These are phyloP conservation scores for Emericellopsis cladophorae DNA, from an alignment of 2,329 filamentous ascomycete genomes.

Conservation along the genomic window DNA sequence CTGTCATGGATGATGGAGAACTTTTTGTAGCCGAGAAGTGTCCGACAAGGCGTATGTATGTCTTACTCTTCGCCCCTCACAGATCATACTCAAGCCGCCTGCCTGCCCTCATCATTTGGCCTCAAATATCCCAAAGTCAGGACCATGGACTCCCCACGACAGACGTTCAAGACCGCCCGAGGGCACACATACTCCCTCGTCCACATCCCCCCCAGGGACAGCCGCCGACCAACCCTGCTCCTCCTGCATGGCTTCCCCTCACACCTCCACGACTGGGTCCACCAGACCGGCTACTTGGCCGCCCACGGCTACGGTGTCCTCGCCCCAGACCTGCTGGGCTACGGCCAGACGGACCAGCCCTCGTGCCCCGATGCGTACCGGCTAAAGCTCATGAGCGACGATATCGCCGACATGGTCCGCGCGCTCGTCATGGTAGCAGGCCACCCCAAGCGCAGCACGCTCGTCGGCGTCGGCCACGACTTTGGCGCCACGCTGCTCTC, in stretches of 20 bases:
- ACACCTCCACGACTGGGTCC: conserved; percentile 27
- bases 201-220: conserved; percentile 7
- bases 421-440: conserved; percentile 10
- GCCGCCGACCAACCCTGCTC: conserved; percentile 20
- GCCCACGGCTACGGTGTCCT: conserved; percentile 26
- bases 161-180: not conserved
- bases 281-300: conserved; percentile 21
- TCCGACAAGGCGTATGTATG: too few species aligned
- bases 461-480: conserved; percentile 29
- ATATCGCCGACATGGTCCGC: conserved; percentile 18
- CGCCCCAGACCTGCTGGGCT: conserved; percentile 26
- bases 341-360: conserved; percentile 19
- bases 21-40: too few species aligned
- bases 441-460: conserved; percentile 9
- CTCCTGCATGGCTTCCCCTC: conserved; percentile 37
- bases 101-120: too few species aligned
- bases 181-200: conserved; percentile 15
- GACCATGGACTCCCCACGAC: not conserved
- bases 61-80: too few species aligned
- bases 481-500: conserved; percentile 18
- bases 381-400: conserved; percentile 16
- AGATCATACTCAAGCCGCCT: too few species aligned
- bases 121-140: not conserved
- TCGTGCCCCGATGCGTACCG: conserved; percentile 13
- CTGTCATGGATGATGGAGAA: too few species aligned